Percentiles rank a stretch among this genome's conserved stretches.
Conservation (phyloP, 345 rosid genomes). For the Euphorbia peplus region DNA sequence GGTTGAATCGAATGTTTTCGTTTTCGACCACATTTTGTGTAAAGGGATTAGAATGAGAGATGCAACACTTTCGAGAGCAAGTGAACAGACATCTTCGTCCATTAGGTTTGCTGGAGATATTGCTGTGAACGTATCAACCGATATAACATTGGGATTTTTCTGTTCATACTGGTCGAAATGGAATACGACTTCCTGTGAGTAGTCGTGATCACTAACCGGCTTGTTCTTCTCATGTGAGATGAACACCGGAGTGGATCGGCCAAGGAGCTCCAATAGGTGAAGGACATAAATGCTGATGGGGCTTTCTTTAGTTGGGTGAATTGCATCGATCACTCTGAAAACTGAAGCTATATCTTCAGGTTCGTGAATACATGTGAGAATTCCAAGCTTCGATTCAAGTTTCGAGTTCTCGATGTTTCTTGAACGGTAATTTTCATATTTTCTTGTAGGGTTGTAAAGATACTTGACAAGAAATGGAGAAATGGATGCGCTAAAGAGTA, state of each 20-base stretch:
- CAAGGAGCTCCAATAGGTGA: constrained; percentile 53
- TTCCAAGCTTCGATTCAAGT: constrained; percentile 32
- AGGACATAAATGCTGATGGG: constrained; percentile 43
- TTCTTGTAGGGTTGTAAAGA: constrained; percentile 29
- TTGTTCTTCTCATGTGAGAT: constrained; percentile 46
- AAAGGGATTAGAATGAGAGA: constrained; percentile 55
- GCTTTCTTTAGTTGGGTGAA: constrained; percentile 30
- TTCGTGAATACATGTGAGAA: constrained; percentile 53
- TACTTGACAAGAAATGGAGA: not conserved
- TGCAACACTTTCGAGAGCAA: constrained; percentile 42
- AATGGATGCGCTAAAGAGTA: not conserved
- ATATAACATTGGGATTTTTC: constrained; percentile 16
- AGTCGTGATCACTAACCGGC: constrained; percentile 8
- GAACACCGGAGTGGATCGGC: constrained; percentile 45
- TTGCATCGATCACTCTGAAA: constrained; percentile 36
- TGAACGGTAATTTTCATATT: constrained; percentile 48
- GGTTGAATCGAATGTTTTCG: constrained; percentile 34
- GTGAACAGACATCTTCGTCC: constrained; percentile 58
- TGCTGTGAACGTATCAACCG: constrained; percentile 34
- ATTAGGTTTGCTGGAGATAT: constrained; percentile 42
- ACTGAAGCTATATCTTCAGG: constrained; percentile 38
- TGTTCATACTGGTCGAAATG: constrained; percentile 34
- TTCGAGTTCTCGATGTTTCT: constrained; percentile 33
- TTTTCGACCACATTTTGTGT: constrained; percentile 42
- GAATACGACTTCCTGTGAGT: constrained; percentile 43